Conservation (phyloP, 805 yeast genomes). For the Cyberlindnera xishuangbannaensis region DNA sequence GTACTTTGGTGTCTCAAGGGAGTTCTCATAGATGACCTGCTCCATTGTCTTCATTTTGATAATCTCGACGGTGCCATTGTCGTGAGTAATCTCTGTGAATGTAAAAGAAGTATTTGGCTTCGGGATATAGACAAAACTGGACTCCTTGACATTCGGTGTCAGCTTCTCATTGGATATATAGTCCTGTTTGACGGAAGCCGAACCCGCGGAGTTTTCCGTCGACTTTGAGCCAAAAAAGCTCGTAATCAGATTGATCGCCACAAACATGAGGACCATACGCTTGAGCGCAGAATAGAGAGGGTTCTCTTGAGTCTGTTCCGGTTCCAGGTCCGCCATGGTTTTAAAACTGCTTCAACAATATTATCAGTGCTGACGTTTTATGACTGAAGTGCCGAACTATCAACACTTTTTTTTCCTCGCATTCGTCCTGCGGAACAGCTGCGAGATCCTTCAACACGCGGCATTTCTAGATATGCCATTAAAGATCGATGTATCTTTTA, state of each 20-base stretch:
- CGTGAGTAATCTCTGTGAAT: constrained; percentile 4
- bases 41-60: constrained; percentile 14
- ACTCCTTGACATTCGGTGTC: constrained; percentile 10
- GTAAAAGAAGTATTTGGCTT: constrained; percentile 12
- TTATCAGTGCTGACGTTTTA: too few relatives aligned
- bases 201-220: neutral
- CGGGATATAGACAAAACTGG: constrained; percentile 9
- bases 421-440: too few relatives aligned
- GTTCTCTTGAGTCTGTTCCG: constrained; percentile 2
- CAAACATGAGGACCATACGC: constrained; percentile 8
- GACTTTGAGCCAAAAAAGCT: constrained; percentile 2
- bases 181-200: neutral
- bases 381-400: too few relatives aligned
- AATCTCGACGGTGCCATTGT: constrained; percentile 10
- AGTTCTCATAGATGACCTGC: constrained; percentile 22
- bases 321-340: constrained; percentile 1
- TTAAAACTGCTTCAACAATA: too few relatives aligned
- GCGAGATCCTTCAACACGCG: too few relatives aligned
- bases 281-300: constrained; percentile 8
- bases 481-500: too few relatives aligned
- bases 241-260: constrained; percentile 9
- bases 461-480: too few relatives aligned
- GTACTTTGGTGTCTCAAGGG: constrained; percentile 15
- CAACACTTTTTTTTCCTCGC: neutral
- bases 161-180: neutral